These are phyloP conservation scores for Ophiobolus disseminans DNA, from an alignment of 2,329 filamentous ascomycete species.

Conservation along the genomic window DNA sequence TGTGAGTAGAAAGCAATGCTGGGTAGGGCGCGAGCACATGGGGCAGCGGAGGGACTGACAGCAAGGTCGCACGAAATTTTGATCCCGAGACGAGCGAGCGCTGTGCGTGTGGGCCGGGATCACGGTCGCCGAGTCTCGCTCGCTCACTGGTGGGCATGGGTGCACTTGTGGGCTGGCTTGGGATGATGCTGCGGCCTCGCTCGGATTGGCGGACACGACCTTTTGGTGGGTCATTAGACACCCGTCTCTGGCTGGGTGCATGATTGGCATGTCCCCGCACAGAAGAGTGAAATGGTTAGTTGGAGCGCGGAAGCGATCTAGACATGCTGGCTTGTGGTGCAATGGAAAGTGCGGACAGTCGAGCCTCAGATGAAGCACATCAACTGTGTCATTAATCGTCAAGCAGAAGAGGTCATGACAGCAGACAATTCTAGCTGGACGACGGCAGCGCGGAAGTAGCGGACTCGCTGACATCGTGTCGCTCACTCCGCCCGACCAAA, in stretches of 20 bases:
- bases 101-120: conserved; percentile 48
- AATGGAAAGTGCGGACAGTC: conserved; percentile 6
- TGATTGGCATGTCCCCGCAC: conserved; percentile 25
- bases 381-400: background rate
- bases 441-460: background rate
- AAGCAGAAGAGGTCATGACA: conserved; percentile 1
- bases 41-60: conserved; percentile 36
- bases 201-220: conserved; percentile 32
- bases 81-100: conserved; percentile 45
- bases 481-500: conserved; percentile 1
- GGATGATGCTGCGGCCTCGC: conserved; percentile 19
- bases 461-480: background rate
- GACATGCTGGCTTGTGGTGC: conserved; percentile 20
- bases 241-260: conserved; percentile 31
- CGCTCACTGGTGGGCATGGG: conserved; percentile 22
- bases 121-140: conserved; percentile 37
- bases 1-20: conserved; percentile 50
- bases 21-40: conserved; percentile 47
- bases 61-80: conserved; percentile 49
- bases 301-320: conserved; percentile 18
- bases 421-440: background rate
- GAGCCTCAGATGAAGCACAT: background rate
- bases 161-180: conserved; percentile 14
- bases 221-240: conserved; percentile 31
- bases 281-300: conserved; percentile 27